phyloP scores from a whole-genome alignment of 2,329 filamentous ascomycete species.

The Aureobasidium sp. region DNA sequence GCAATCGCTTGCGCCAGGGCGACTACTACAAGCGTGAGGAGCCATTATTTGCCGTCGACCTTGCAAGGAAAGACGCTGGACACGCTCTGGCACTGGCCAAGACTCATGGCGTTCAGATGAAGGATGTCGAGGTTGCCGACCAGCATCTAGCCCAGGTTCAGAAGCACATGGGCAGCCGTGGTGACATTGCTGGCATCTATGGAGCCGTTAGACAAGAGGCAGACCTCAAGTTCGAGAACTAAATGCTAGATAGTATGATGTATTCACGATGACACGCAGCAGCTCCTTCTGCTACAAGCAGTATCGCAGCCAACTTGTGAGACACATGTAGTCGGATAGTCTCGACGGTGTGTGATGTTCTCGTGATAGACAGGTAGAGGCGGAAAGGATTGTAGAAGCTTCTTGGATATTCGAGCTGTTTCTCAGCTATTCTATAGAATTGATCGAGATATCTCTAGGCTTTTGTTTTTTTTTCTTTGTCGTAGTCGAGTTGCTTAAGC shows the following conservation, averaged over 20 bases:
- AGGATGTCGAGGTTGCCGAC: conserved; percentile 58
- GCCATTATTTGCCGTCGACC: conserved; percentile 73
- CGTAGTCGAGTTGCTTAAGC: conserved; percentile 22
- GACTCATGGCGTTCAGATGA: conserved; percentile 52
- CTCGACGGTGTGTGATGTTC: neutral
- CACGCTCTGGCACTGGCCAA: conserved; percentile 64
- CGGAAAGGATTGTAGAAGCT: neutral
- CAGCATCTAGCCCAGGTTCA: conserved; percentile 60
- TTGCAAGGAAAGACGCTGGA: conserved; percentile 72
- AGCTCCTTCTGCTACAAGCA: neutral
- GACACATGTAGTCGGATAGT: no score
- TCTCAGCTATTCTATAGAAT: neutral
- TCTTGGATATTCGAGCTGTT: neutral
- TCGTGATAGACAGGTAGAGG: neutral
- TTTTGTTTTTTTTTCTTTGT: neutral
- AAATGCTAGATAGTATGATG: neutral
- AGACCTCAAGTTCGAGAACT: conserved; percentile 60
- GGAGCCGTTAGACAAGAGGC: conserved; percentile 66
- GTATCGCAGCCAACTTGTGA: neutral
- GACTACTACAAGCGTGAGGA: conserved; percentile 67
- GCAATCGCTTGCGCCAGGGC: conserved; percentile 61
- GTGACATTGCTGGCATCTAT: conserved; percentile 77
- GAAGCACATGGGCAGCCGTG: conserved; percentile 57
- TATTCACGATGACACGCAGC: neutral
- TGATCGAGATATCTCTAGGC: neutral